Conservation (phyloP, 805 yeast genomes). For the Yamadazyma phyllophila region DNA sequence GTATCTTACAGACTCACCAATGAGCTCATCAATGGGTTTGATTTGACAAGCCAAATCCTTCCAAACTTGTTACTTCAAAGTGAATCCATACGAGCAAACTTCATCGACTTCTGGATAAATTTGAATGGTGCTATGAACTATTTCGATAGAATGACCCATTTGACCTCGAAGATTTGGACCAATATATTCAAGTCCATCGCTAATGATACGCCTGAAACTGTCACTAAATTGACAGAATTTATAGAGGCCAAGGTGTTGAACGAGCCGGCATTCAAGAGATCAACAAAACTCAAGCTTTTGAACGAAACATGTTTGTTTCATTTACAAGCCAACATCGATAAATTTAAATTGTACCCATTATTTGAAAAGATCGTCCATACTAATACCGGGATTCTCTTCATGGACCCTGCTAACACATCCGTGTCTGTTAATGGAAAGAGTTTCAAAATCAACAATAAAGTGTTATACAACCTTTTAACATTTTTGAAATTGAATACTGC, state of each 20-base stretch:
- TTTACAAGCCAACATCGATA: constrained; percentile 35
- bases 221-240: constrained; percentile 40
- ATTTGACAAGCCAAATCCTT: constrained; percentile 58
- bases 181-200: constrained; percentile 67
- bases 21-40: constrained; percentile 60
- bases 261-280: constrained; percentile 61
- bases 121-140: constrained; percentile 51
- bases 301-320: constrained; percentile 72
- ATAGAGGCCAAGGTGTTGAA: constrained; percentile 51
- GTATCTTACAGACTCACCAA: constrained; percentile 4
- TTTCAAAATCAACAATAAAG: constrained; percentile 65
- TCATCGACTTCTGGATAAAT: constrained; percentile 60
- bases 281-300: constrained; percentile 70
- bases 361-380: constrained; percentile 43
- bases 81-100: constrained; percentile 58
- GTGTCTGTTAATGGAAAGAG: constrained; percentile 44
- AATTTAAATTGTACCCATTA: constrained; percentile 27
- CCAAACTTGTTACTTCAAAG: constrained; percentile 54
- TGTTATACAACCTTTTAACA: constrained; percentile 60
- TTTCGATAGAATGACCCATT: constrained; percentile 60
- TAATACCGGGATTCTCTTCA: constrained; percentile 50
- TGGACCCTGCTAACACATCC: constrained; percentile 19
- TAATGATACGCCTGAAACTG: constrained; percentile 46
- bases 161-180: constrained; percentile 53
- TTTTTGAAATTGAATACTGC: constrained; percentile 74